Percentiles rank a stretch among this genome's conserved stretches.
Evolutionary conservation across 192 early-diverging fungal species (phyloP).

Genomic region (Thoreauomyces humboldtii): DNA sequence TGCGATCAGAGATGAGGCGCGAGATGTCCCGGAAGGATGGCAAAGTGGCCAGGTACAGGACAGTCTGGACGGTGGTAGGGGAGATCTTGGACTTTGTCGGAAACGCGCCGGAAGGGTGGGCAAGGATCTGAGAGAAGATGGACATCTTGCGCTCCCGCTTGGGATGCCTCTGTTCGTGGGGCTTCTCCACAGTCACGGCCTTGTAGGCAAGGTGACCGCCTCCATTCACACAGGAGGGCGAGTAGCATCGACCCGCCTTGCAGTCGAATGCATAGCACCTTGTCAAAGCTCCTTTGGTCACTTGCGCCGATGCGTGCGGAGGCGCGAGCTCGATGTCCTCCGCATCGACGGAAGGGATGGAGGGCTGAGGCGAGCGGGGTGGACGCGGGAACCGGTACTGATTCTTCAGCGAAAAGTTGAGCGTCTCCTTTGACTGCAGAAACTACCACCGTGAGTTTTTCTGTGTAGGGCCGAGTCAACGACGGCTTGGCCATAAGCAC

Average conservation of each 20-base stretch:
- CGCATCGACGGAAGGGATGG: neutral
- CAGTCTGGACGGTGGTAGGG: slow-evolving; percentile 23
- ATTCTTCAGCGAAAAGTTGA: neutral
- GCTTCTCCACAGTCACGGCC: slow-evolving; percentile 1
- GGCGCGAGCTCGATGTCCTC: neutral
- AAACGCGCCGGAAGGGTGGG: slow-evolving; percentile 17
- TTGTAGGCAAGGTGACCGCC: neutral
- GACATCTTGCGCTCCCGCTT: slow-evolving; percentile 22
- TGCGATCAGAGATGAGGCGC: slow-evolving; percentile 7
- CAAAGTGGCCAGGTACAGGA: slow-evolving; percentile 12
- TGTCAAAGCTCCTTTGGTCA: neutral
- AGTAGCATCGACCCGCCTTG: neutral
- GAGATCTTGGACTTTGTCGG: slow-evolving; percentile 18
- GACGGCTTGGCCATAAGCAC: neutral
- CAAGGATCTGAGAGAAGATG: slow-evolving; percentile 20
- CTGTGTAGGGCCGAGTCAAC: neutral
- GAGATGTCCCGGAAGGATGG: neutral
- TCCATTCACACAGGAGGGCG: neutral
- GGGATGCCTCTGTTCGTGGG: neutral
- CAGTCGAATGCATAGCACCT: neutral
- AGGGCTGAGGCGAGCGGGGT: neutral
- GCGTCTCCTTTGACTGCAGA: slow-evolving; percentile 3
- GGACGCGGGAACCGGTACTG: slow-evolving; percentile 6
- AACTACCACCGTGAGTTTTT: neutral
- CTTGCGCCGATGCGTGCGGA: no score